Evolutionary conservation across 1,284 basidiomycete genomes (phyloP), one percentile per base, ranked within the genome.

Genomic region (Ustilago cynodontis): DNA sequence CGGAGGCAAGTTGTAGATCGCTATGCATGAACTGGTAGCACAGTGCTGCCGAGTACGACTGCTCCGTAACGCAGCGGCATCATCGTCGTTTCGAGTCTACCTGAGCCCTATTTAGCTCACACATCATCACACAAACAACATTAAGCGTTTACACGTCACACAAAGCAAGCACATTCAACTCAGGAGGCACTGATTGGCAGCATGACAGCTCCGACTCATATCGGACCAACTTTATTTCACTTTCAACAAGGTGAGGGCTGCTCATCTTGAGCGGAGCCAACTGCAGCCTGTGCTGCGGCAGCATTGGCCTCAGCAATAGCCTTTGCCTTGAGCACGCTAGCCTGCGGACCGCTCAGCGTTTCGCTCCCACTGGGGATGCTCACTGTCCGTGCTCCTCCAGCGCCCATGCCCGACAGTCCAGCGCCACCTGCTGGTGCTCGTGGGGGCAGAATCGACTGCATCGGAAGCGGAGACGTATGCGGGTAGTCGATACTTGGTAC

Each of bases 351-450:
- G 50, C 80, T 82, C 41, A 84, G 66, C 2, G 74, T 80, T 59
- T 85, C 83, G 53, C 80, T 83, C 3, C 79, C 82, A 45, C 81
- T 83, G 2, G 67, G 82, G 0, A 82, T 57, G 53, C 81, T 83
- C 4, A 85, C 83, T 2, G 76, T 78, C 18, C 65, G 63, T 2
- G 71, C 71, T 0, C 83, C 81, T 13, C 83, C 83, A 1, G 83
- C 83, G 10, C 82, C 83, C 18, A 84, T 60, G 22, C 82, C 81
- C 6, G 82, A 75, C n/a, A 83, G 61, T 2, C 77, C 75, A 1
- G 75, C 75, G 8, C 78, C 78, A 1, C 71, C 68, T 2, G 51
- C 51, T 18, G 26, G 43, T 4, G 55, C 24, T 53, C 62, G 45
- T 18, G 49, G 53, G 22, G 61, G 39, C 3, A 50, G 29, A 16